Base-by-base conservation (phyloP, 345 rosid species). In the Sisymbrium altissimum region DNA sequence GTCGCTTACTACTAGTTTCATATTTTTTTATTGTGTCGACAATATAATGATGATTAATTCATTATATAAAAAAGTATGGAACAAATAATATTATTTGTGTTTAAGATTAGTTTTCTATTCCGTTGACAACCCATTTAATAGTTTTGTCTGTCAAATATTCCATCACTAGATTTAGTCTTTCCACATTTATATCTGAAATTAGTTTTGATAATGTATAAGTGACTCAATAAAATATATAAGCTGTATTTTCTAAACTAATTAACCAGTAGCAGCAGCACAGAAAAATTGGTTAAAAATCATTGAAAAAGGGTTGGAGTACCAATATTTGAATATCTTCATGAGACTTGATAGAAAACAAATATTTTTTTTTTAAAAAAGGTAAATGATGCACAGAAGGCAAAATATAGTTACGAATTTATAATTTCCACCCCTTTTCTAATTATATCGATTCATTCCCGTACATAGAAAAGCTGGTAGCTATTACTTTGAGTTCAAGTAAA, bases 401-500 rank as follows among this genome's bases (percentile, higher is more conserved):
- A n/a, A n/a, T n/a, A 12, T 48, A 56, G 10, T 53, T 0, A 0
- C 9, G 4, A 53, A 23, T 23, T 23, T 23, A 23, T 25, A 53
- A 27, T 30, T n/a, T 5, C 57, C 17, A 52, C 33, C 7, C 56
- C 32, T 52, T 52, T 23, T 45, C 17, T 25, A 48, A 18, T 25
- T 25, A n/a, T n/a, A 32, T 41, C n/a, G n/a, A n/a, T 72, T 64
- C 55, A 72, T 63, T 0, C 25, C 38, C 53, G 11, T 61, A 63
- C 35, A 52, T 72, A 52, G 15, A 65, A 64, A 55, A 40, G 40
- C 59, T 44, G 14, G 52, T 6, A 48, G 45, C 67, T 30, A 49
- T 49, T 19, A 41, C 73, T 67, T 74, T 40, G 55, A 50, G 38
- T 67, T 67, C 54, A 74, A 67, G 78, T 59, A 74, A 74, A 74